phyloP scores from a whole-genome alignment of 306 rosid species.

The Senna siamea region DNA sequence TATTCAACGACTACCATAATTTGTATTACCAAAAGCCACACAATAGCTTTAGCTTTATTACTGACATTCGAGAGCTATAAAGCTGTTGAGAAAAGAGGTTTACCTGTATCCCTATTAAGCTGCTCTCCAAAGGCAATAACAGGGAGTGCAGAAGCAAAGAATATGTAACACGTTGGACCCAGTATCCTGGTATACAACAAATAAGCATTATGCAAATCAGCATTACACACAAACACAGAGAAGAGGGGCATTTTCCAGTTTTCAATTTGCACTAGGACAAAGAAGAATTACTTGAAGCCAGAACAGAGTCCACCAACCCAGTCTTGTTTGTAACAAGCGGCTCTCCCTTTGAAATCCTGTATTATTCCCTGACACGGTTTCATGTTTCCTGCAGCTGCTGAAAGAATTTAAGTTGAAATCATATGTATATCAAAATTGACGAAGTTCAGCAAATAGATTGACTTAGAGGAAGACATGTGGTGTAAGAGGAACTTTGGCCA shows the following conservation, averaged over 20 bases:
- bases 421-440: not conserved
- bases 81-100: not conserved
- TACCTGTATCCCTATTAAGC: constrained; percentile 20
- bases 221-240: not conserved
- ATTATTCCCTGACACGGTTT: constrained; percentile 13
- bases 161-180: constrained; percentile 21
- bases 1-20: not conserved
- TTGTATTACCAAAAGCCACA: not conserved
- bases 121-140: constrained; percentile 26
- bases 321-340: not conserved
- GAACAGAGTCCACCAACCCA: not conserved
- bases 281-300: constrained; percentile 12
- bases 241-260: not conserved
- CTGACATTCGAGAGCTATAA: not conserved
- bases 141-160: constrained; percentile 24
- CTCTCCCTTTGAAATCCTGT: constrained; percentile 10
- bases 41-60: not conserved
- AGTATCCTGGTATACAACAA: not conserved
- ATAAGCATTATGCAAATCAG: not conserved
- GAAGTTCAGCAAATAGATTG: not conserved
- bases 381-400: constrained; percentile 5
- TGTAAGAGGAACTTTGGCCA: not conserved
- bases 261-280: not conserved
- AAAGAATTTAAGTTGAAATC: not conserved
- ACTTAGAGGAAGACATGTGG: not conserved